Conservation (phyloP, 139 green algal genomes). For the Chlorella sp. region DNA sequence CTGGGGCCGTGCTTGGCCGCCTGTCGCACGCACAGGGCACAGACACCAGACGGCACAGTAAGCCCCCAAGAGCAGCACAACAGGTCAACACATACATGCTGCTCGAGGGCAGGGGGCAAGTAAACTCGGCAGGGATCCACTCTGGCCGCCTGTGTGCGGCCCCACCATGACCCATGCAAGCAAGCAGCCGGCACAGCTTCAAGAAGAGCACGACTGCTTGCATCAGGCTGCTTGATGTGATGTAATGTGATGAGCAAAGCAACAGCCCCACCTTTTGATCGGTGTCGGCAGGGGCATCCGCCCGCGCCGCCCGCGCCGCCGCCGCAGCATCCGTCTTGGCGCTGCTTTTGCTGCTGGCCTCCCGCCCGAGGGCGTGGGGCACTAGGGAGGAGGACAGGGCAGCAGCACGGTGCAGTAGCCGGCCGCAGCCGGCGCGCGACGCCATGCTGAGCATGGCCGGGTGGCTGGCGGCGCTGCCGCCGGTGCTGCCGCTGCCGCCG, state of each 20-base stretch:
- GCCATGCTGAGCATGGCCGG: background rate
- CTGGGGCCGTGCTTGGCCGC: no score
- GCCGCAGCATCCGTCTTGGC: conserved; percentile 3
- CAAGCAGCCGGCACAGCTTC: no score
- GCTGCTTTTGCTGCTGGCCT: conserved; percentile 3
- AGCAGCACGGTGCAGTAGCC: conserved; percentile 8
- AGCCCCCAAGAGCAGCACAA: no score
- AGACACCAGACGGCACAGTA: no score
- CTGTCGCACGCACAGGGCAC: no score
- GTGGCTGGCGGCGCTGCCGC: background rate
- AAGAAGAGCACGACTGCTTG: no score
- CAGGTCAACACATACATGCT: no score
- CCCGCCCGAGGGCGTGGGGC: background rate
- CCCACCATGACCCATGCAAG: background rate
- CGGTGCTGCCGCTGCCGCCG: background rate
- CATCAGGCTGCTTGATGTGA: no score
- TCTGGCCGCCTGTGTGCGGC: no score
- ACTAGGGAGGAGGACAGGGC: background rate
- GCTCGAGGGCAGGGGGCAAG: no score
- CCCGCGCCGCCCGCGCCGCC: background rate
- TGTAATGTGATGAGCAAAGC: no score
- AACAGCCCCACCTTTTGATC: background rate
- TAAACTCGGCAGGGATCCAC: no score
- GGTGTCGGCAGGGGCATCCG: background rate
- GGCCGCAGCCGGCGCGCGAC: background rate